phyloP scores from a whole-genome alignment of 257 asterid genomes.

The Solanum tarapatanum region DNA sequence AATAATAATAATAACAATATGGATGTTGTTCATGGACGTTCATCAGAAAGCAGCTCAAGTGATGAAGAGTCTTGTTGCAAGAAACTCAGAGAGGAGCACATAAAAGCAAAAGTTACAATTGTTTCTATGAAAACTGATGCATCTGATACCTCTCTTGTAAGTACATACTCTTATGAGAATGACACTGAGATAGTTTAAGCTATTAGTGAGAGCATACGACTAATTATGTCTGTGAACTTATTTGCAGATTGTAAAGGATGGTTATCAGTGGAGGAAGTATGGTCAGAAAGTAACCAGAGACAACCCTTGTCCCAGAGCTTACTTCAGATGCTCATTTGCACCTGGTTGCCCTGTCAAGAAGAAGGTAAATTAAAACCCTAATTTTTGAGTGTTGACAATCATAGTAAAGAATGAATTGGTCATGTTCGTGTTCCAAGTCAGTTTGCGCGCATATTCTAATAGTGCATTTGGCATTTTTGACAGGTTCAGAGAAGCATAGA shows the following conservation, averaged over 20 bases:
- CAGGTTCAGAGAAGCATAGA: constrained; percentile 54
- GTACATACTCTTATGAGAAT: background rate
- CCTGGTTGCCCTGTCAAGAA: constrained; percentile 88
- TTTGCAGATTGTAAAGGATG: constrained; percentile 74
- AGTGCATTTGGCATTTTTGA: background rate
- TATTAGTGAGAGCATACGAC: background rate
- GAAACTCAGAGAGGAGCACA: constrained; percentile 42
- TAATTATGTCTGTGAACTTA: background rate
- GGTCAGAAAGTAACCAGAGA: constrained; percentile 95
- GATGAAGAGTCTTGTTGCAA: constrained; percentile 60
- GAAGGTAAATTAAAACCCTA: constrained; percentile 37
- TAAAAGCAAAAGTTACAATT: constrained; percentile 49
- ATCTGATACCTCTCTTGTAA: constrained; percentile 84
- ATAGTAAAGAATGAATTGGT: background rate
- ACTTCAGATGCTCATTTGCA: constrained; percentile 90
- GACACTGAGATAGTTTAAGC: background rate
- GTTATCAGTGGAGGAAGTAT: constrained; percentile 92
- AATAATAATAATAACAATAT: constrained; percentile 3
- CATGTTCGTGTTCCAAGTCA: background rate
- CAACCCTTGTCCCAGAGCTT: constrained; percentile 95
- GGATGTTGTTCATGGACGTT: background rate
- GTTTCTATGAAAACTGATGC: constrained; percentile 49
- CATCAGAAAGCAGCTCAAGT: constrained; percentile 66
- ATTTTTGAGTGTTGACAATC: background rate
- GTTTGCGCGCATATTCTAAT: background rate